Conservation (phyloP, 305 asterid species). For the Fraxinus velutina region DNA sequence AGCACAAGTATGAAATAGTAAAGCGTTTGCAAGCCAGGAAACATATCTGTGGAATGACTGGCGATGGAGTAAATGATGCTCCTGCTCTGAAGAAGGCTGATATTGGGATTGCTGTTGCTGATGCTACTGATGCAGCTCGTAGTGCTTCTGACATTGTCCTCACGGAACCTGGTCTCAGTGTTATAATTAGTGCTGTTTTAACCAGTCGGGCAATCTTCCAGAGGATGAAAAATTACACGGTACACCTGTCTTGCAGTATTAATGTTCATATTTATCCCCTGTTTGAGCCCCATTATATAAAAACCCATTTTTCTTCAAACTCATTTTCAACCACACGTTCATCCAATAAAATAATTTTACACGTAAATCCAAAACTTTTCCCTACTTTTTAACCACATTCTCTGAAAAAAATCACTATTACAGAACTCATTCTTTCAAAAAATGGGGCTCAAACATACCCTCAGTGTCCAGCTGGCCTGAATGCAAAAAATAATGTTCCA, state of each 20-base stretch:
- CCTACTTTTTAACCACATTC: background rate
- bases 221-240: constrained; percentile 99
- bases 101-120: constrained; percentile 96
- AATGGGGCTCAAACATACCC: background rate
- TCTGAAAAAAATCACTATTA: no score
- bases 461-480: background rate
- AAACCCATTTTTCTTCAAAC: background rate
- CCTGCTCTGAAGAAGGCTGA: constrained; percentile 98
- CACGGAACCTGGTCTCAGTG: constrained; percentile 98
- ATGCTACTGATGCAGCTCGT: constrained; percentile 99
- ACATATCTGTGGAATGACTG: constrained; percentile 99
- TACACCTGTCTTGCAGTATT: constrained; percentile 23
- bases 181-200: constrained; percentile 92
- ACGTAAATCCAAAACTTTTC: background rate
- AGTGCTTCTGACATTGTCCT: constrained; percentile 99
- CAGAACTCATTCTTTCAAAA: background rate
- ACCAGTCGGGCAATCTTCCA: constrained; percentile 98
- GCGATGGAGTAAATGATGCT: constrained; percentile 98
- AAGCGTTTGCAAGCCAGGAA: constrained; percentile 97
- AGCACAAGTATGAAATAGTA: constrained; percentile 95
- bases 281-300: background rate
- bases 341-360: background rate
- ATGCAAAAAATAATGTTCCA: constrained; percentile 14
- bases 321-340: background rate
- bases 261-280: background rate